Percentiles rank a stretch among this genome's conserved stretches.
Conservation (phyloP, 179 eudicot genomes). For the Sideroxylon spinosum region DNA sequence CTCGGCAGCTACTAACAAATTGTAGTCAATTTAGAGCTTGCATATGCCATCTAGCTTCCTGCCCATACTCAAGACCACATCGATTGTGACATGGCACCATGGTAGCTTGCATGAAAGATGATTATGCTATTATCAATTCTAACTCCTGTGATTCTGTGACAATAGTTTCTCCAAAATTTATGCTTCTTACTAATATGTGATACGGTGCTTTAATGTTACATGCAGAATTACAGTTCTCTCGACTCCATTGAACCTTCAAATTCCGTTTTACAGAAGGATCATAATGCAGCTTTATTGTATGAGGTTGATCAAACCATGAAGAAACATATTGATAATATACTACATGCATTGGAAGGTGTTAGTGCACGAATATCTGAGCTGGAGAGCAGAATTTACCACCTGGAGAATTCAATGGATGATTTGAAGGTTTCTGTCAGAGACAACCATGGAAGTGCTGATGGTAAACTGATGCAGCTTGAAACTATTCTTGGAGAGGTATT, state of each 20-base stretch:
- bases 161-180: no score
- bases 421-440: slow-evolving; percentile 40
- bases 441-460: slow-evolving; percentile 47
- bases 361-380: slow-evolving; percentile 52
- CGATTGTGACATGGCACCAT: no score
- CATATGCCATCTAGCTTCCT: no score
- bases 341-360: slow-evolving; percentile 45
- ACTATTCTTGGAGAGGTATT: slow-evolving; percentile 49
- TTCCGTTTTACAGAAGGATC: slow-evolving; percentile 37
- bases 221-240: slow-evolving; percentile 44
- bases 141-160: no score
- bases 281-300: slow-evolving; percentile 31
- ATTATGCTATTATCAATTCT: no score
- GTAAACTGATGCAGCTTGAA: slow-evolving; percentile 48
- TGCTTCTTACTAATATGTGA: background rate
- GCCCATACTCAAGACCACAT: no score
- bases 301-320: slow-evolving; percentile 49
- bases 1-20: no score
- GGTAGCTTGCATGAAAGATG: no score
- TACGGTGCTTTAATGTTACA: slow-evolving; percentile 7
- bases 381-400: slow-evolving; percentile 38
- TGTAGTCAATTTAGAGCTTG: no score
- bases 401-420: slow-evolving; percentile 49
- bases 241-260: slow-evolving; percentile 37
- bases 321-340: slow-evolving; percentile 43